A percentile compares a stretch with the other conserved stretches of the same genome.
Evolutionary conservation across 371 early-diverging fungal species (phyloP).

Genomic region (Mucor circinelloides): DNA sequence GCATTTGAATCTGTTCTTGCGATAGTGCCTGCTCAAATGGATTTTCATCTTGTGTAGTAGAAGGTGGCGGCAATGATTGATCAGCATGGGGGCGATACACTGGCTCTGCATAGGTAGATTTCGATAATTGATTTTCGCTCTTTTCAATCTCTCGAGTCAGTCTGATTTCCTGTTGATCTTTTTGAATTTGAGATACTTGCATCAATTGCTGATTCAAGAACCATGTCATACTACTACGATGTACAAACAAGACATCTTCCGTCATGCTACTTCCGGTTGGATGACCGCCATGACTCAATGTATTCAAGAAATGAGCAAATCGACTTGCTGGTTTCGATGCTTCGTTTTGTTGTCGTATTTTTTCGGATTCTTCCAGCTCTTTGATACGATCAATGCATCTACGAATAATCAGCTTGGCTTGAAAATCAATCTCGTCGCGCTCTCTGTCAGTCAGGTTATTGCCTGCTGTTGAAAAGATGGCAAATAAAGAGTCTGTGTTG

Average conservation of each 20-base stretch:
- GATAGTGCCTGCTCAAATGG: slow-evolving; percentile 37
- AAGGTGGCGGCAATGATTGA: slow-evolving; percentile 3
- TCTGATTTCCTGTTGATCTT: slow-evolving; percentile 57
- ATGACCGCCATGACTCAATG: background rate
- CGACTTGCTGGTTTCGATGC: slow-evolving; percentile 13
- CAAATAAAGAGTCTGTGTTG: slow-evolving; percentile 29
- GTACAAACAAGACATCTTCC: slow-evolving; percentile 48
- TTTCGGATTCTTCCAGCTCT: slow-evolving; percentile 51
- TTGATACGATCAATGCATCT: slow-evolving; percentile 57
- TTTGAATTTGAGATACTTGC: slow-evolving; percentile 55
- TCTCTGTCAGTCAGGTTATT: slow-evolving; percentile 49
- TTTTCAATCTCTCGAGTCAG: slow-evolving; percentile 53
- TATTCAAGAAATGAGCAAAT: slow-evolving; percentile 26
- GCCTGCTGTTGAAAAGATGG: slow-evolving; percentile 34
- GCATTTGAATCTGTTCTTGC: slow-evolving; percentile 58
- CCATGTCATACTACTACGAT: slow-evolving; percentile 58
- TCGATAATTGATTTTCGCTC: slow-evolving; percentile 50
- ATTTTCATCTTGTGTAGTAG: slow-evolving; percentile 6
- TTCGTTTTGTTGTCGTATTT: slow-evolving; percentile 23
- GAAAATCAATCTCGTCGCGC: slow-evolving; percentile 64
- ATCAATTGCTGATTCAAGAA: slow-evolving; percentile 53
- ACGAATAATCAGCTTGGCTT: slow-evolving; percentile 57
- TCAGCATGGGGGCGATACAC: background rate
- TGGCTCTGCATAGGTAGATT: slow-evolving; percentile 1
- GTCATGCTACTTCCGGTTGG: slow-evolving; percentile 7